Base-by-base conservation (phyloP, 2,329 filamentous ascomycete species). In the Sporothrix brasiliensis region DNA sequence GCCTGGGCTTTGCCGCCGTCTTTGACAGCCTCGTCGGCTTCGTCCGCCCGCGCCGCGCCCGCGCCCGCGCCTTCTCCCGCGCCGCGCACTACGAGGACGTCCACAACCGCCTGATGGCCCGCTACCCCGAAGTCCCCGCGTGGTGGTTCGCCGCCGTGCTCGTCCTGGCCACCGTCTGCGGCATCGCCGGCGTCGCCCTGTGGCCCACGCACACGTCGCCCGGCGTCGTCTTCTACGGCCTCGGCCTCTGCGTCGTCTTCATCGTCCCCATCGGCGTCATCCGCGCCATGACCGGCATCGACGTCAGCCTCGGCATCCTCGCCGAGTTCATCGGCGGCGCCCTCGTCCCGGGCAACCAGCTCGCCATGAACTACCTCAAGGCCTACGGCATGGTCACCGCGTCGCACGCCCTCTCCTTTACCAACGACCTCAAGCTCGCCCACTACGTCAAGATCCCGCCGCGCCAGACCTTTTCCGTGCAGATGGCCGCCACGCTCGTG, bases 281-380 rank as follows among this genome's bases (percentile, higher is more conserved):
- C 76, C 83, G 83, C 75, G 83, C 84, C 67, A 86, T 84, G 79
- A 86, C 83, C 1, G 84, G 83, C 69, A 80, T 85, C 44, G 82
- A 85, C 71, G 83, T 85, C 5, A 84, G 81, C 3, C 79, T 86
- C 47, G 85, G 85, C 74, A 84, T 86, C 3, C 77, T 87, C 5
- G 83, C 84, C 50, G 84, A 86, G 76, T 83, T 86, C 56, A 83
- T 86, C 52, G 84, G 83, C 67, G 84, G 84, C 14, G 83, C 82
- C 5, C 81, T 79, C 71, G 81, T 85, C 4, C 81, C 83, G 27
- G 84, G 84, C 39, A 85, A 85, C 67, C 83, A 83, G 0, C 75
- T 85, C 68, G 83, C 82, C 67, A 85, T 86, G 82, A 86, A 85
- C 78, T 85, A 81, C 74, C 85, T 86, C 80, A 86, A 86, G 78